Evolutionary conservation across 768 basidiomycete species (phyloP).

Genomic region (Agrocybe chaxingu): DNA sequence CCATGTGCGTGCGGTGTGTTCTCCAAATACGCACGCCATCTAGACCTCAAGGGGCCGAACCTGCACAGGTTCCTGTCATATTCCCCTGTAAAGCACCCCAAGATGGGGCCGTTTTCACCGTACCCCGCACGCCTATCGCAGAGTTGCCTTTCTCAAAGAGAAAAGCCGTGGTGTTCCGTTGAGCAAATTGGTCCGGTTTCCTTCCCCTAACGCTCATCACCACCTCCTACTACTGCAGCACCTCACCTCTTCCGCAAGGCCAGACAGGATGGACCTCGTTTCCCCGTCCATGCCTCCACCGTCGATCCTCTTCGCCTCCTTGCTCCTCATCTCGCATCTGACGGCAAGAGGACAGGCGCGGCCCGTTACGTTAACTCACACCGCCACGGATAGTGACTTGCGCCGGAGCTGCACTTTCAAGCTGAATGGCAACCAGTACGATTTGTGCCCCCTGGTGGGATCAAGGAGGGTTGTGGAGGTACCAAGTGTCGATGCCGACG

Average conservation of each 20-base stretch:
- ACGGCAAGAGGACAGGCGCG: slow-evolving; percentile 7
- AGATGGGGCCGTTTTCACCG: slow-evolving; percentile 7
- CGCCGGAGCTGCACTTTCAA: slow-evolving; percentile 16
- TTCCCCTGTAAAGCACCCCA: slow-evolving; percentile 7
- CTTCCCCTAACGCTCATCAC: too few relatives aligned
- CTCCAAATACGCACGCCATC: neutral
- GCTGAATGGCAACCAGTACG: slow-evolving; percentile 16
- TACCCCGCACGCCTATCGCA: too few relatives aligned
- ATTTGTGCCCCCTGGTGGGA: slow-evolving; percentile 20
- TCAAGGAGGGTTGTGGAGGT: slow-evolving; percentile 8
- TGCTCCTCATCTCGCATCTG: slow-evolving; percentile 14
- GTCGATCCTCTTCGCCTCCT: slow-evolving; percentile 8
- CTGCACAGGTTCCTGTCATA: neutral
- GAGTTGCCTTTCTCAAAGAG: too few relatives aligned
- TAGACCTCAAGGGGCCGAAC: neutral
- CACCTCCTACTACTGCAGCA: neutral
- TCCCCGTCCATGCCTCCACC: slow-evolving; percentile 5
- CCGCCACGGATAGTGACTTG: slow-evolving; percentile 13
- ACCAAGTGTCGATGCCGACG: neutral
- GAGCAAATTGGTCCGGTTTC: too few relatives aligned
- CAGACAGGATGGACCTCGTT: slow-evolving; percentile 3
- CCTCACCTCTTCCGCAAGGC: neutral
- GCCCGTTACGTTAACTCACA: slow-evolving; percentile 1
- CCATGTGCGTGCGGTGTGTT: slow-evolving; percentile 4
- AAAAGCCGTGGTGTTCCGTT: too few relatives aligned